Base-by-base conservation (phyloP, 1,139 yeast species). In the Scheffersomyces stambukii region DNA sequence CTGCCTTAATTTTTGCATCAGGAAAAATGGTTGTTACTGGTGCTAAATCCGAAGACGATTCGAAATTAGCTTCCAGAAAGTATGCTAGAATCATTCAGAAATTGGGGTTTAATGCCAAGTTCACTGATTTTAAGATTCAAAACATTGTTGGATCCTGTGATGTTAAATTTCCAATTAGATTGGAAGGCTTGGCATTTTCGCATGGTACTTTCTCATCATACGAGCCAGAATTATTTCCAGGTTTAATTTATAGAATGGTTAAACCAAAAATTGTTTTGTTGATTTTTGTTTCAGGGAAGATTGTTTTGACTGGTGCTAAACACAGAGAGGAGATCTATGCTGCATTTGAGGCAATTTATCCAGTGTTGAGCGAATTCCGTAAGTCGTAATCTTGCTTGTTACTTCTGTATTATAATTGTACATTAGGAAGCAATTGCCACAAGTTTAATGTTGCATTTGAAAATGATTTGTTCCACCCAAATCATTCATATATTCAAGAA, bases 21-120 rank as follows among this genome's bases (percentile, higher is more conserved):
- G 99, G 99, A 51, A 91, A 91, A 58, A 91, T 91, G 99, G 99
- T 91, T 45, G 99, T 91, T 16, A 91, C 98, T 20, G 99, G 99
- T 74, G 99, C 98, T 17, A 91, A 91, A 57, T 83, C 95, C 22
- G 98, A 91, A 57, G 98, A 91, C 55, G 98, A 91, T 56, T 86
- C 96, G 12, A 93, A 93, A 58, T 70, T 91, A 45, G 98, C 98
- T 2, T 88, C 96, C 16, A 77, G 98, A 62, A 91, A 91, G 55
- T 91, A 93, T 50, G 99, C 99, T 2, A 79, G 98, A 66, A 91
- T 91, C 52, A 91, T 91, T 43, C 99, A 93, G 55, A 93, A 93
- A 59, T 81, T 91, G 46, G 99, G 99, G 3, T 91, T 91, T 65
- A 86, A 89, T 53, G 98, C 91, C 24, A 82, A 82, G 47, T 91